phyloP scores from a whole-genome alignment of 306 rosid genomes.

The Rosa rugosa region DNA sequence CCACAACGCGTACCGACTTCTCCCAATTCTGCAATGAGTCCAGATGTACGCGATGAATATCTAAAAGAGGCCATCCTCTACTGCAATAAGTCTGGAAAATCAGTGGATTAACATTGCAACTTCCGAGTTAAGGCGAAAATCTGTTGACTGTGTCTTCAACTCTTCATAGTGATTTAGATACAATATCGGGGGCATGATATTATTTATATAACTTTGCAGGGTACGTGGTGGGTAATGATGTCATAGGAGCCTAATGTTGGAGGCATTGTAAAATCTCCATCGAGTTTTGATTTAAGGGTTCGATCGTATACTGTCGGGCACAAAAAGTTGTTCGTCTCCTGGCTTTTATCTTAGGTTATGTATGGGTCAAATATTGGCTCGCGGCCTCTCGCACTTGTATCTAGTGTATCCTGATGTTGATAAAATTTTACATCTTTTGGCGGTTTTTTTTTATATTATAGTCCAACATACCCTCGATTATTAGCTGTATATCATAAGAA shows the following conservation, averaged over 20 bases:
- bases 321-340: too few relatives aligned
- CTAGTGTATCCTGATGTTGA: too few relatives aligned
- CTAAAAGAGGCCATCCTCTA: constrained; percentile 19
- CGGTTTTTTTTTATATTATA: too few relatives aligned
- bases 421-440: too few relatives aligned
- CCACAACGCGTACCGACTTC: neutral
- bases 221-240: too few relatives aligned
- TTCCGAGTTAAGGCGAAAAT: neutral
- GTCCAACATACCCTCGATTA: too few relatives aligned
- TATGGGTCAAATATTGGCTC: too few relatives aligned
- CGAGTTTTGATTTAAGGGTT: neutral
- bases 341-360: too few relatives aligned
- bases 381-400: too few relatives aligned
- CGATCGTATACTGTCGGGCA: too few relatives aligned
- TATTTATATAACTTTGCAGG: neutral
- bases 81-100: constrained; percentile 17
- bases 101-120: neutral
- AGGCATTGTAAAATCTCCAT: neutral
- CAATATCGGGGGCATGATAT: neutral
- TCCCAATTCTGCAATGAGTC: constrained; percentile 15
- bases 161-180: neutral
- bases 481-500: too few relatives aligned
- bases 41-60: constrained; percentile 10
- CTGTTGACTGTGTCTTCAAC: neutral
- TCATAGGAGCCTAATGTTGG: neutral